These are phyloP conservation scores for Tricholomella constricta DNA, from an alignment of 768 basidiomycete species.

Conservation along the genomic window DNA sequence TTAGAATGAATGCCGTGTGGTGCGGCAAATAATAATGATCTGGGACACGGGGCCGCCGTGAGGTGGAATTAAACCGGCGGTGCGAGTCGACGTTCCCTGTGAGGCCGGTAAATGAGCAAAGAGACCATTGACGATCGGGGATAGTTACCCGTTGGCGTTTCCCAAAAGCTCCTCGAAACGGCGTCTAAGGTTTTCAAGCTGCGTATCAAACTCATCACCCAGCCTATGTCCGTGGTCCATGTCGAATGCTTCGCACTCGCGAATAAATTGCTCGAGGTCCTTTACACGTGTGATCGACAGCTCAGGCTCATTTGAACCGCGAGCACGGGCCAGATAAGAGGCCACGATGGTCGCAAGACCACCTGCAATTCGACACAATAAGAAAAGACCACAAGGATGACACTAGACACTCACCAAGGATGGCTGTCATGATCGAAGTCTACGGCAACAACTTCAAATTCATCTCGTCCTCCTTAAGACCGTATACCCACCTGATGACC, in stretches of 20 bases:
- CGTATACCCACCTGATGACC: constrained; percentile 39
- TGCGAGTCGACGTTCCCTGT: constrained; percentile 22
- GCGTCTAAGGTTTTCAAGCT: constrained; percentile 36
- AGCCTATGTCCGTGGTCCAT: constrained; percentile 55
- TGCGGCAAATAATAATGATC: not conserved
- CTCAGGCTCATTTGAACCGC: constrained; percentile 74
- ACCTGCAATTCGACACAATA: constrained; percentile 57
- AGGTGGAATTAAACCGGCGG: constrained; percentile 14
- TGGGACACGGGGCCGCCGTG: not conserved
- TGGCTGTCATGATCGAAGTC: constrained; percentile 38
- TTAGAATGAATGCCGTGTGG: not conserved
- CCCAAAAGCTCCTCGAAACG: constrained; percentile 52
- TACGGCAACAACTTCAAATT: constrained; percentile 19
- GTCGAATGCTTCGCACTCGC: constrained; percentile 57
- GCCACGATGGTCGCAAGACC: constrained; percentile 70
- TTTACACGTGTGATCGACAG: constrained; percentile 54
- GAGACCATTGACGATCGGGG: too few relatives aligned
- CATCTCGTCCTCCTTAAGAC: too few relatives aligned
- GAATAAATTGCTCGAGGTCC: constrained; percentile 68
- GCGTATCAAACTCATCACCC: constrained; percentile 35
- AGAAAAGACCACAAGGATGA: constrained; percentile 66
- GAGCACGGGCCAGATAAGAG: constrained; percentile 69
- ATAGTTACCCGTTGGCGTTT: constrained; percentile 37
- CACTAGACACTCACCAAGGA: constrained; percentile 42
- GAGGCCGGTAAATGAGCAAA: too few relatives aligned